A percentile compares a stretch with the other conserved stretches of the same genome.
Evolutionary conservation across 805 yeast genomes (phyloP).

Genomic region (Saturnispora hagleri): DNA sequence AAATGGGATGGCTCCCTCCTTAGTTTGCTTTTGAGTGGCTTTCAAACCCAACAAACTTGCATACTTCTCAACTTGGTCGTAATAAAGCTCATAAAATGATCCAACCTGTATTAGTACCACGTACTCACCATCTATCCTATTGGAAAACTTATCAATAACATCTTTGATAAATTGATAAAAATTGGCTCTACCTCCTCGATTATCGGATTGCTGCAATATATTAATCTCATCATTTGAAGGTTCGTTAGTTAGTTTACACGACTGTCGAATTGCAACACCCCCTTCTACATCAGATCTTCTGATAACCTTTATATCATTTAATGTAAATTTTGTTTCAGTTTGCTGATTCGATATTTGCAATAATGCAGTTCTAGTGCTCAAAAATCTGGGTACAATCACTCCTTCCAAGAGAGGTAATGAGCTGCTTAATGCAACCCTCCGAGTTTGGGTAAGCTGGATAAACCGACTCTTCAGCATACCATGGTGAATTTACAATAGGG

Average conservation of each 20-base stretch:
- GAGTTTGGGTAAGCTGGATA: background rate
- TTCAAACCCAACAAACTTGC: slow-evolving; percentile 67
- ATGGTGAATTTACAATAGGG: background rate
- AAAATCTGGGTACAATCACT: background rate
- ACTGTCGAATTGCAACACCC: background rate
- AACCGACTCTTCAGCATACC: background rate
- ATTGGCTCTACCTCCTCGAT: slow-evolving; percentile 17
- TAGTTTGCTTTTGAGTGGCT: slow-evolving; percentile 47
- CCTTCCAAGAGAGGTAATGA: background rate
- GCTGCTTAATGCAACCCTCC: background rate
- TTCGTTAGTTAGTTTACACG: no score
- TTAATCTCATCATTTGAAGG: background rate
- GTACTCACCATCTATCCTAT: slow-evolving; percentile 24
- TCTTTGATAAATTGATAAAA: slow-evolving; percentile 26
- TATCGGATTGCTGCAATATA: background rate
- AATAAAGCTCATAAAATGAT: slow-evolving; percentile 78
- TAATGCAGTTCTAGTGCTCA: background rate
- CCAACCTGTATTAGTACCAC: slow-evolving; percentile 78
- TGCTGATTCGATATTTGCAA: background rate
- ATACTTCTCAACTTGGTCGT: slow-evolving; percentile 72
- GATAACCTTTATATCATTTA: background rate
- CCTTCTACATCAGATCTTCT: background rate
- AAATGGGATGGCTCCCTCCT: slow-evolving; percentile 52
- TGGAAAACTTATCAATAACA: slow-evolving; percentile 19
- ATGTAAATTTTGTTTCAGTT: background rate